Base-by-base conservation (phyloP, 768 basidiomycete genomes). In the Rhodotorula kratochvilovae region DNA sequence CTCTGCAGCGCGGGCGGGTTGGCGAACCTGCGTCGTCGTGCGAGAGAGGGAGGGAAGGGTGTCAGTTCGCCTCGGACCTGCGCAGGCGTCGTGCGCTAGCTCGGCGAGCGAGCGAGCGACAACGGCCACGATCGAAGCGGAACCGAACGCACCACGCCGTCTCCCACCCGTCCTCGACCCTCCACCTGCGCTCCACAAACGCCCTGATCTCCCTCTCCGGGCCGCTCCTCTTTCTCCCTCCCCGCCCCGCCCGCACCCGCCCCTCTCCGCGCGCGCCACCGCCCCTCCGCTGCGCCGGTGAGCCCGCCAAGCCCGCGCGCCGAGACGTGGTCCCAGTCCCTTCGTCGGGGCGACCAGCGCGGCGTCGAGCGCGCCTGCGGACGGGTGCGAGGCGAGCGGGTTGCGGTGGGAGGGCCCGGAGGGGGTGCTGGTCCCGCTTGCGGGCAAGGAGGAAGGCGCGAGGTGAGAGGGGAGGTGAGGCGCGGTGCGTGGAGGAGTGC, bases 131-230 rank as follows among this genome's bases (percentile, higher is more conserved):
- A n/a, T n/a, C n/a, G n/a, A n/a, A n/a, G n/a, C n/a, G n/a, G n/a
- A n/a, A n/a, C n/a, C n/a, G 15, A n/a, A 63, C 63, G 63, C 55
- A 65, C 63, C 63, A 65, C 8, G 55, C 55, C 31, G 63, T 65
- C 27, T 65, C 63, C 63, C 63, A 65, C 55, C 63, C 63, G 12
- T 65, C 55, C 33, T 48, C 33, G 3, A 16, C 63, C 45, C 31
- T 31, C 63, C 63, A 65, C n/a, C 33, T 33, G 21, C 29, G 36
- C 39, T n/a, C 35, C 43, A 68, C 67, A 16, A 68, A 68, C 33
- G 60, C 67, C 33, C 31, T 31, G 23, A 68, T 50, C 61, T 68
- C 67, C 61, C 61, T 45, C 54, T 57, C 67, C n/a, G 16, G 67
- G 67, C 11, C 48, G 48, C 8, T 53, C 46, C 19, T 31, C 42